Evolutionary conservation across 441 rosid species (phyloP), one percentile per base, ranked within the genome.

Genomic region (Populus trichocarpa): DNA sequence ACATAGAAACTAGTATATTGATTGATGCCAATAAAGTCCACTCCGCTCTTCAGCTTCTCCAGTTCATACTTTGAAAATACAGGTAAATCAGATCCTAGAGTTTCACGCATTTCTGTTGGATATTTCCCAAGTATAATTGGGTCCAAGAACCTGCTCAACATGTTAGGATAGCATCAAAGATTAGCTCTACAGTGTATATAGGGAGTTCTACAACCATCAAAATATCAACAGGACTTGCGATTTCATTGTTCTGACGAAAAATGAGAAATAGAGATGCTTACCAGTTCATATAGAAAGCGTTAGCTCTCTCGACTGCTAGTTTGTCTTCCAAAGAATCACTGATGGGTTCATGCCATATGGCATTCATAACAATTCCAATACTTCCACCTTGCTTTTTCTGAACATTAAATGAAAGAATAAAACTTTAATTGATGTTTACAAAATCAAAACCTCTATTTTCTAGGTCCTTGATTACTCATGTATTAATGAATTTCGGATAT

Each of bases 11-110:
- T 88, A 12, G 85, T 83, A 67, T 94, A 94, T 35, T 91, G 92
- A 82, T 94, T 91, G 72, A 94, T 79, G 30, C 96, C 95, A 67
- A 92, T 82, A 73, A 94, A 94, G 76, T 94, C 94, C 53, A 88
- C 72, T 28, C 87, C 86, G 12, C 66, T 83, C 72, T 78, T 85
- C 74, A 90, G 80, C 59, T 32, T 85, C 75, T 85, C 82, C 69
- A 50, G 53, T 36, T 92, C 93, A 2, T 70, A 50, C 73, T 71
- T 75, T 3, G 92, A 84, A 83, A 93, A 90, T 78, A 6, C 61
- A 0, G 95, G 97, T 23, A 93, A 79, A 67, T 69, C 73, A 46
- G 80, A 57, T 63, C 93, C 96, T 63, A 91, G 79, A 77, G 89
- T 77, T 26, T 79, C 71, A 28, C 67, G 80, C 96, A 94, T 91